These are phyloP conservation scores for Xylariaceae sp. DNA, from an alignment of 2,329 filamentous ascomycete species.

Conservation along the genomic window DNA sequence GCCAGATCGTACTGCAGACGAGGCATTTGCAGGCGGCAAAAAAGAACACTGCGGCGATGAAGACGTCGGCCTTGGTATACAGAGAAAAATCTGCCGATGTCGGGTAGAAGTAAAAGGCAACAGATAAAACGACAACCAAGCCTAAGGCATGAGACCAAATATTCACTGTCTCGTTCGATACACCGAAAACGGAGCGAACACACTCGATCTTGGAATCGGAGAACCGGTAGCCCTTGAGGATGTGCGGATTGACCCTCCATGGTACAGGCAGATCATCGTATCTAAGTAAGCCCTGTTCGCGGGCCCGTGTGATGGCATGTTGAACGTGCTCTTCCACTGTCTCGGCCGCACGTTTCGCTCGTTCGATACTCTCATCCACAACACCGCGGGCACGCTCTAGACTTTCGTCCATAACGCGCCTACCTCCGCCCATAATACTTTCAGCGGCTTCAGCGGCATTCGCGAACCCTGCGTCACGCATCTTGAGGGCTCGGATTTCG, in stretches of 20 bases:
- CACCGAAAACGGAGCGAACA: constrained; percentile 74
- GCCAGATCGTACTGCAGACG: constrained; percentile 93
- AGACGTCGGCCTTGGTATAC: constrained; percentile 82
- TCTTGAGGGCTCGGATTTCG: constrained; percentile 75
- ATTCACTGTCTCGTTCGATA: constrained; percentile 94
- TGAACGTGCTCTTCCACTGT: constrained; percentile 83
- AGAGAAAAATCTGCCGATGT: constrained; percentile 80
- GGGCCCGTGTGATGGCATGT: constrained; percentile 69
- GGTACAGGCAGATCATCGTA: constrained; percentile 90
- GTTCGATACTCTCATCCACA: constrained; percentile 76
- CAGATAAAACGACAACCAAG: constrained; percentile 78
- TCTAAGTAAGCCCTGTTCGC: constrained; percentile 76
- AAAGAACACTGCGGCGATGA: constrained; percentile 93
- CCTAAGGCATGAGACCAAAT: constrained; percentile 96
- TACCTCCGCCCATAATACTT: constrained; percentile 73
- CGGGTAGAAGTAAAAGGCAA: constrained; percentile 97
- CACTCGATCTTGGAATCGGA: constrained; percentile 88
- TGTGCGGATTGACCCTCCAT: constrained; percentile 95
- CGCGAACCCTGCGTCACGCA: constrained; percentile 73
- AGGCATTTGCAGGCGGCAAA: constrained; percentile 93
- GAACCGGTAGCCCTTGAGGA: constrained; percentile 88
- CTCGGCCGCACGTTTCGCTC: constrained; percentile 78
- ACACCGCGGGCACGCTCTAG: constrained; percentile 72
- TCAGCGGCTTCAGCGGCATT: constrained; percentile 64
- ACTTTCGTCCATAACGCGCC: constrained; percentile 76